Evolutionary conservation across 2,329 filamentous ascomycete species (phyloP), one percentile per base, ranked within the genome.

Genomic region (Westerdykella ornata): DNA sequence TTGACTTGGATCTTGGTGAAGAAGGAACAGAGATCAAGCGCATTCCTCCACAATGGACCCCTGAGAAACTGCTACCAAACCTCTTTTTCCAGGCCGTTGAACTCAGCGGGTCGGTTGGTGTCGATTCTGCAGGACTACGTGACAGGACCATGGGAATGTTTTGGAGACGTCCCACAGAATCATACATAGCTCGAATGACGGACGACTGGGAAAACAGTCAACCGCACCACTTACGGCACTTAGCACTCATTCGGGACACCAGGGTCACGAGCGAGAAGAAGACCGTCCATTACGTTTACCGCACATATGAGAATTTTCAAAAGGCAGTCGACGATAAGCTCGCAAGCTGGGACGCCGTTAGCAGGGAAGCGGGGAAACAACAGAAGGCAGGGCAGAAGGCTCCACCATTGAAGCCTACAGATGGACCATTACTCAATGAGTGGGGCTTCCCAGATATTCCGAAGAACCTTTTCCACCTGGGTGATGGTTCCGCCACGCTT

Each of bases 141-240:
- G 54, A 48, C 54, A 45, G 49, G 2, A 54, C 68, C 6, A 67
- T 75, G 37, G 78, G 78, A 8, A 59, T 62, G 8, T 73, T 76
- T 49, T 80, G 73, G 60, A 70, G 69, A 39, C 67, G 76, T 37
- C 74, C 77, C 0, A 53, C 78, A 20, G 78, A 82, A 51, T 68
- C 71, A 20, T 62, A 71, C 15, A 54, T 81, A 16, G 61, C 60
- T 37, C 72, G 76, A 18, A 50, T 82, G 29, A 74, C 74, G 2
- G 72, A 78, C 42, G 65, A 70, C 41, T 80, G 77, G 72, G 71
- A 77, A 40, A 52, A 72, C 13, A 75, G 74, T n/a, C 79, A 82
- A 49, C 78, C 78, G 17, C 60, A 65, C 3, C 72, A 79, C 54
- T 65, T 81, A 16, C 71, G 74, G 14, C 76, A 80, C 52, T 60